Evolutionary conservation across 164 flowering plant genomes (phyloP).

Genomic region (Saururus chinensis): DNA sequence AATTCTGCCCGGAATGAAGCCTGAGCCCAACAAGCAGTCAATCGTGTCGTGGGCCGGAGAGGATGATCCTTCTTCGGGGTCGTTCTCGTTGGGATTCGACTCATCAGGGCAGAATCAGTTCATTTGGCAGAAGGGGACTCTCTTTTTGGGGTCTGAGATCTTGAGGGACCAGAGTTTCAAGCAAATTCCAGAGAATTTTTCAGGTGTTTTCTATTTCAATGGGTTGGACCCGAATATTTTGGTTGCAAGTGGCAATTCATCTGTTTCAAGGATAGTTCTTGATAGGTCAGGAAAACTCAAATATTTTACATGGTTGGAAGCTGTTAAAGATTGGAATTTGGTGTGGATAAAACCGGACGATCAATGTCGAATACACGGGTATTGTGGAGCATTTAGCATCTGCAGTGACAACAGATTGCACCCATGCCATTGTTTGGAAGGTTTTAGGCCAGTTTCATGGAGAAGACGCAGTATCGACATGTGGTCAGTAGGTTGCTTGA

Average conservation of each 20-base stretch:
- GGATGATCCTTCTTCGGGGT: too few relatives aligned
- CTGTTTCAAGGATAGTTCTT: background rate
- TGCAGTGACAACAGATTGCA: constrained; percentile 2
- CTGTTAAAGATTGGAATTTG: constrained; percentile 1
- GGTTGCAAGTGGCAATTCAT: background rate
- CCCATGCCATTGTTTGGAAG: constrained; percentile 7
- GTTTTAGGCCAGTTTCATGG: constrained; percentile 7
- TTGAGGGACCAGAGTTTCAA: constrained; percentile 7
- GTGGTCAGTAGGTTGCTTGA: constrained; percentile 10
- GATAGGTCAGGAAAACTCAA: background rate
- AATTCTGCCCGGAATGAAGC: too few relatives aligned
- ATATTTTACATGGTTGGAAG: background rate
- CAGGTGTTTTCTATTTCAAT: background rate
- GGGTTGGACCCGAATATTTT: background rate
- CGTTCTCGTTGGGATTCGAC: too few relatives aligned
- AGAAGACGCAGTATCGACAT: constrained; percentile 3
- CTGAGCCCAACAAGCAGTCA: too few relatives aligned
- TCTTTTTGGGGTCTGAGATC: constrained; percentile 13
- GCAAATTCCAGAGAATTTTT: background rate
- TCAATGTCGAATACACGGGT: constrained; percentile 6
- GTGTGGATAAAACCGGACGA: background rate
- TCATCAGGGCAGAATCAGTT: background rate
- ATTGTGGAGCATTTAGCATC: constrained; percentile 12
- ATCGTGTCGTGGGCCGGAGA: too few relatives aligned
- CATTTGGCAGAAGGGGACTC: background rate